Conservation (phyloP, 805 yeast genomes). For the Candida oleophila region DNA sequence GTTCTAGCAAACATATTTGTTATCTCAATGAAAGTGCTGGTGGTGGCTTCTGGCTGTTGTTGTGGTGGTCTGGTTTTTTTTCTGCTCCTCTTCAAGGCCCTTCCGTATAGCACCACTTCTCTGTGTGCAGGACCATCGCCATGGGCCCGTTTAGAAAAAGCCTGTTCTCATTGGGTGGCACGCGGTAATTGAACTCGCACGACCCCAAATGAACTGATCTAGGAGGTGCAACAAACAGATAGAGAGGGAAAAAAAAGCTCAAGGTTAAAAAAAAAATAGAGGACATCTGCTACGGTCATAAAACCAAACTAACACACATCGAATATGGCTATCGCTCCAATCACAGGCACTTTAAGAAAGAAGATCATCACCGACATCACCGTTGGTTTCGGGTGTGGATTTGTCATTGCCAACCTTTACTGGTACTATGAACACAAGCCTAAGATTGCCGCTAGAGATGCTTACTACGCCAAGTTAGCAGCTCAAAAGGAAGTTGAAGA, state of each 20-base stretch:
- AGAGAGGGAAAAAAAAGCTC: neutral
- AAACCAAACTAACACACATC: neutral
- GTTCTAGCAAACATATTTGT: conserved; percentile 23
- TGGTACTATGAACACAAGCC: conserved; percentile 91
- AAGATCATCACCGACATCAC: conserved; percentile 77
- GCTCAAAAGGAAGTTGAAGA: conserved; percentile 67
- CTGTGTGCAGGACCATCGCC: neutral
- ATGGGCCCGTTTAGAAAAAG: neutral
- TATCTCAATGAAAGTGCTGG: neutral
- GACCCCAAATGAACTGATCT: conserved; percentile 2
- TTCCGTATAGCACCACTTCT: neutral
- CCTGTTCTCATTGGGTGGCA: neutral
- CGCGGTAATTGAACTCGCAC: neutral
- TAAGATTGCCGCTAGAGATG: conserved; percentile 73
- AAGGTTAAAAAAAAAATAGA: neutral
- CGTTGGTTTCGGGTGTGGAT: conserved; percentile 64
- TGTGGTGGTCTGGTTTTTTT: no score
- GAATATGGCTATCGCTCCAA: conserved; percentile 78
- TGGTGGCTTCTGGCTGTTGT: neutral
- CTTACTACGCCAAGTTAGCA: conserved; percentile 76
- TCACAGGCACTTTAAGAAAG: conserved; percentile 79
- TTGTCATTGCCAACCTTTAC: conserved; percentile 57
- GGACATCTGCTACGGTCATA: neutral
- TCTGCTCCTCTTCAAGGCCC: neutral
- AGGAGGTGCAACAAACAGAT: neutral